These are phyloP conservation scores for Cercospora berteroae DNA, from an alignment of 2,329 filamentous ascomycete species.

Conservation along the genomic window DNA sequence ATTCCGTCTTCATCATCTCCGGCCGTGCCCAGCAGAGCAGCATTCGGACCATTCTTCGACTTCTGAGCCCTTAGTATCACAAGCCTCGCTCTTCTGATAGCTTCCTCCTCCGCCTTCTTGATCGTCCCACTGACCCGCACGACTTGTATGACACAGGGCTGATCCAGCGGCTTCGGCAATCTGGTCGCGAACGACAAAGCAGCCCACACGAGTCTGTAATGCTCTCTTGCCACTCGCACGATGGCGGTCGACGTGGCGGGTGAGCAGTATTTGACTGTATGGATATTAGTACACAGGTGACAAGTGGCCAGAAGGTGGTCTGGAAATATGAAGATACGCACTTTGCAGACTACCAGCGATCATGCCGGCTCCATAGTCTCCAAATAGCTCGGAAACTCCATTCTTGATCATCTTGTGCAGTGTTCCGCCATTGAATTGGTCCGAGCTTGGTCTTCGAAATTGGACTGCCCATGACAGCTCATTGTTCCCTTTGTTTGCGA, in stretches of 20 bases:
- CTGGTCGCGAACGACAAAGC: constrained; percentile 76
- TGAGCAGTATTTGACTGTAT: constrained; percentile 84
- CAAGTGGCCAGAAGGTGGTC: neutral
- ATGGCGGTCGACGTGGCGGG: constrained; percentile 93
- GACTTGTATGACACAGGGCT: constrained; percentile 76
- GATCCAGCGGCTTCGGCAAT: constrained; percentile 60
- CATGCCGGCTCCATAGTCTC: constrained; percentile 82
- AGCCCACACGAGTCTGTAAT: constrained; percentile 87
- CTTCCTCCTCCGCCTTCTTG: constrained; percentile 85
- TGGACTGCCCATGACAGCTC: constrained; percentile 61
- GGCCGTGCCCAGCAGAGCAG: neutral
- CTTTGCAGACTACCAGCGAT: constrained; percentile 67
- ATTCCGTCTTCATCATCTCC: constrained; percentile 34
- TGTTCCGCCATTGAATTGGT: constrained; percentile 63
- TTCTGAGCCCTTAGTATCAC: constrained; percentile 67
- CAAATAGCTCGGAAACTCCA: constrained; percentile 71
- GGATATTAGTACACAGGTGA: neutral
- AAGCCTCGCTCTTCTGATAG: constrained; percentile 71
- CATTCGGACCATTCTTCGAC: constrained; percentile 27
- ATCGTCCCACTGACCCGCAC: constrained; percentile 90
- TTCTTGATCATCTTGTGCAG: constrained; percentile 69
- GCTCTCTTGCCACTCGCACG: constrained; percentile 73
- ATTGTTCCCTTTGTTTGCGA: constrained; percentile 31
- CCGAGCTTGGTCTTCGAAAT: constrained; percentile 75
- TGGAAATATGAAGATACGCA: constrained; percentile 40